Base-by-base conservation (phyloP, 1,139 yeast genomes). In the Pichia sp. region DNA sequence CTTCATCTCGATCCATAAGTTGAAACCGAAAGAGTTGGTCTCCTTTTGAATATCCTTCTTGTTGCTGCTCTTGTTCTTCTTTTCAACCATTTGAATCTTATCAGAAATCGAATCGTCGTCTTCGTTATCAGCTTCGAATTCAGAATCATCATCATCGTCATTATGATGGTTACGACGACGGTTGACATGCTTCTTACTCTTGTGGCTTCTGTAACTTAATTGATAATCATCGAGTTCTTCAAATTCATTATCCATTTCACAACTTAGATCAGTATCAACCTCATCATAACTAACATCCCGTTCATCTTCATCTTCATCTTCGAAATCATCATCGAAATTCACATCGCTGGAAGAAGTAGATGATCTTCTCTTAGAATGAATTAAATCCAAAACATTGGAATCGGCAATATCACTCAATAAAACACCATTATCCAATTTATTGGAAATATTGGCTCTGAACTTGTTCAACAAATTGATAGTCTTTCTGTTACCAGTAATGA, bases 401-500 rank as follows among this genome's bases (percentile, higher is more conserved):
- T 83, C 89, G 51, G 89, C 81, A 55, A 74, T 68, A 60, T 73
- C 85, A 45, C 65, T 66, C 4, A 77, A 71, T 0, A 75, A 69
- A 18, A 67, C 68, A 21, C 86, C 88, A 57, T 77, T 77, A 34
- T 74, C 68, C 35, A 86, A 75, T 55, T 71, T 78, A 58, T 76
- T 67, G 53, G 76, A 73, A 55, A 81, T 72, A 58, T 81, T 83
- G 1, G 94, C 88, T 56, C 77, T 81, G 63, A 85, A 82, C 38
- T 75, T 79, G 38, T 83, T 65, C 55, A 85, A 72, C 44, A 81
- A 66, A 44, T 73, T 69, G 50, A 83, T 81, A 51, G 83, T 71
- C 40, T 77, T 79, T 41, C 86, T 69, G 60, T 84, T 78, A 15
- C 96, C 96, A 55, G 76, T 72, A 58, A 90, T 67, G 20, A 91